These are phyloP conservation scores for Epichloe elymi DNA, from an alignment of 2,329 filamentous ascomycete species.

Conservation along the genomic window DNA sequence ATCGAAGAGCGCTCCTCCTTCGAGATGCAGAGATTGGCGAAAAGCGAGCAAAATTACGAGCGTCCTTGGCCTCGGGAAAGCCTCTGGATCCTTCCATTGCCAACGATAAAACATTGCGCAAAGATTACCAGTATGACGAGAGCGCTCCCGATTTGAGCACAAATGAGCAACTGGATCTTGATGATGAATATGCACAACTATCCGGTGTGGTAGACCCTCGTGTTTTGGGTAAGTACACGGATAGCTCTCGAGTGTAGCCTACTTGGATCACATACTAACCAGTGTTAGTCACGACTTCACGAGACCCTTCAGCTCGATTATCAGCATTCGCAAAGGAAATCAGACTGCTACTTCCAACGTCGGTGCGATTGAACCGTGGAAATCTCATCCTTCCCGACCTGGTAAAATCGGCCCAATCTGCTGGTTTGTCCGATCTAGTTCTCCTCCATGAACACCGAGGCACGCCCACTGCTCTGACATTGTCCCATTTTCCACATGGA, in stretches of 20 bases:
- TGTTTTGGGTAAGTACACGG: constrained; percentile 60
- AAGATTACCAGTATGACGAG: constrained; percentile 91
- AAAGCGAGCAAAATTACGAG: constrained; percentile 76
- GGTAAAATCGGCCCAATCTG: constrained; percentile 65
- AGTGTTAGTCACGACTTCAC: constrained; percentile 67
- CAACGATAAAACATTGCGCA: constrained; percentile 70
- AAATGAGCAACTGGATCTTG: constrained; percentile 60
- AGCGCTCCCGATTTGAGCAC: constrained; percentile 53
- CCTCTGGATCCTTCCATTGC: constrained; percentile 70
- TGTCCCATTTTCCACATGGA: constrained; percentile 79
- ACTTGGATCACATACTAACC: background rate
- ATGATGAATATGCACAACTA: constrained; percentile 82
- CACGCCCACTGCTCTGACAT: constrained; percentile 76
- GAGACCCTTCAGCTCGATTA: constrained; percentile 73
- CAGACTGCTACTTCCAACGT: constrained; percentile 67
- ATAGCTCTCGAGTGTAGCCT: constrained; percentile 9
- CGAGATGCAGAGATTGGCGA: constrained; percentile 87
- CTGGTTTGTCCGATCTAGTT: constrained; percentile 72
- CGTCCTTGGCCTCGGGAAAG: constrained; percentile 79
- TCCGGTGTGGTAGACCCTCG: constrained; percentile 86
- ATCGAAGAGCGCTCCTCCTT: constrained; percentile 74
- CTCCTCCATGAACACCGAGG: constrained; percentile 80
- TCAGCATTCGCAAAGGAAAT: constrained; percentile 91
- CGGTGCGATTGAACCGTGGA: constrained; percentile 80
- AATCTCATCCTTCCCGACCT: constrained; percentile 80